These are phyloP conservation scores for Dactylellina sp. DNA, from an alignment of 2,329 filamentous ascomycete species.

Conservation along the genomic window DNA sequence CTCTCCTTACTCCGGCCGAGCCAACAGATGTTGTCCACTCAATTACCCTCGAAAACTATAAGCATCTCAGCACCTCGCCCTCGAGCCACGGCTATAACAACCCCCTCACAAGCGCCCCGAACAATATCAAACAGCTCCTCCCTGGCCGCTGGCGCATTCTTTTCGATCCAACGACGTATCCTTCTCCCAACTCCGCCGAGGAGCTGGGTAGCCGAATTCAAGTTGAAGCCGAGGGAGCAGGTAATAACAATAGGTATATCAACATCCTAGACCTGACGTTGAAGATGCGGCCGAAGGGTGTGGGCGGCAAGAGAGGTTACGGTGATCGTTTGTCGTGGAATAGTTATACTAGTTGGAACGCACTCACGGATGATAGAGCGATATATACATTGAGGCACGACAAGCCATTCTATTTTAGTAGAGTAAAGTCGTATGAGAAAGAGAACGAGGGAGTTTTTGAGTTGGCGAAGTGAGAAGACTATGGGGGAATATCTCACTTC, in stretches of 20 bases:
- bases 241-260: conserved; percentile 74
- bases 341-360: conserved; percentile 91
- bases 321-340: conserved; percentile 93
- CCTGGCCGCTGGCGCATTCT: conserved; percentile 74
- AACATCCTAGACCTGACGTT: conserved; percentile 84
- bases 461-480: conserved; percentile 1
- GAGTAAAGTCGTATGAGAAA: conserved; percentile 73
- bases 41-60: conserved; percentile 71
- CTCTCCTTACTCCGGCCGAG: conserved; percentile 81
- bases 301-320: conserved; percentile 68
- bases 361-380: conserved; percentile 87
- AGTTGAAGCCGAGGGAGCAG: conserved; percentile 83
- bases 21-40: conserved; percentile 89
- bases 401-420: conserved; percentile 75
- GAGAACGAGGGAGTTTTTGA: conserved; percentile 51
- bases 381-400: conserved; percentile 78
- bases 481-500: too few species aligned
- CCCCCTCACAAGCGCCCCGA: conserved; percentile 63
- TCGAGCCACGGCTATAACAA: conserved; percentile 57
- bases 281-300: conserved; percentile 66
- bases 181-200: conserved; percentile 58
- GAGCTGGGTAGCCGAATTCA: conserved; percentile 69
- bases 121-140: conserved; percentile 66
- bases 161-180: conserved; percentile 66
- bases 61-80: conserved; percentile 69